A percentile compares a stretch with the other conserved stretches of the same genome.
phyloP scores from a whole-genome alignment of 805 yeast species.

The Ogataea paraovalis region DNA sequence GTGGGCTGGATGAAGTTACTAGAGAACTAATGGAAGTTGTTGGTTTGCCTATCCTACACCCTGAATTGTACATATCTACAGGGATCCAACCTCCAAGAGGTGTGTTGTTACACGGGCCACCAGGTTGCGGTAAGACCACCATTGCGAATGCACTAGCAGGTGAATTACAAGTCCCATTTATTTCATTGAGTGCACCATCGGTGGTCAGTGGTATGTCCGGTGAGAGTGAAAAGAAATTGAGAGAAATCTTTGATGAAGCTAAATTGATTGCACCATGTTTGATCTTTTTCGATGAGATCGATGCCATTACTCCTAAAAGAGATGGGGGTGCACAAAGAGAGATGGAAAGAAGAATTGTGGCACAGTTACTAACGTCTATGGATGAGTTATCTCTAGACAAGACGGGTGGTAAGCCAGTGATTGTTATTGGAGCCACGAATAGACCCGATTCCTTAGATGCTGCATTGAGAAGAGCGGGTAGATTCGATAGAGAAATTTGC shows the following conservation, averaged over 20 bases:
- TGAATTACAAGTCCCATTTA: constrained; percentile 88
- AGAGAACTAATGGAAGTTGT: constrained; percentile 85
- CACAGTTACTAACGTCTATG: constrained; percentile 90
- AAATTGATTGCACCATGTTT: constrained; percentile 85
- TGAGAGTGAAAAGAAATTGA: constrained; percentile 88
- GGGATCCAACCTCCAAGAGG: constrained; percentile 98
- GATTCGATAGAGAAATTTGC: constrained; percentile 93
- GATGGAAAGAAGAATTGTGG: constrained; percentile 96
- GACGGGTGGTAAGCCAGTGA: constrained; percentile 89
- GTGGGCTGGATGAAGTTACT: constrained; percentile 86
- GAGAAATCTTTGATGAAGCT: constrained; percentile 94
- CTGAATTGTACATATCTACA: constrained; percentile 80
- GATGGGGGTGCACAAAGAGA: constrained; percentile 98
- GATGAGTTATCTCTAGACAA: constrained; percentile 86
- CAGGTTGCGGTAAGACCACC: constrained; percentile 98
- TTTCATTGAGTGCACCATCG: constrained; percentile 89
- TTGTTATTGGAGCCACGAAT: constrained; percentile 94
- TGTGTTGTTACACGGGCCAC: constrained; percentile 92
- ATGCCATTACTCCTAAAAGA: constrained; percentile 96
- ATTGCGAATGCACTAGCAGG: constrained; percentile 96
- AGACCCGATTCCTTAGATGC: constrained; percentile 94
- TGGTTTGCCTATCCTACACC: constrained; percentile 89
- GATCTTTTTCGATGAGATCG: constrained; percentile 93
- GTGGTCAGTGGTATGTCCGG: constrained; percentile 99
- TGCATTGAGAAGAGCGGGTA: constrained; percentile 92